phyloP scores from a whole-genome alignment of 768 basidiomycete species.

The Coprinopsis strossmayeri region DNA sequence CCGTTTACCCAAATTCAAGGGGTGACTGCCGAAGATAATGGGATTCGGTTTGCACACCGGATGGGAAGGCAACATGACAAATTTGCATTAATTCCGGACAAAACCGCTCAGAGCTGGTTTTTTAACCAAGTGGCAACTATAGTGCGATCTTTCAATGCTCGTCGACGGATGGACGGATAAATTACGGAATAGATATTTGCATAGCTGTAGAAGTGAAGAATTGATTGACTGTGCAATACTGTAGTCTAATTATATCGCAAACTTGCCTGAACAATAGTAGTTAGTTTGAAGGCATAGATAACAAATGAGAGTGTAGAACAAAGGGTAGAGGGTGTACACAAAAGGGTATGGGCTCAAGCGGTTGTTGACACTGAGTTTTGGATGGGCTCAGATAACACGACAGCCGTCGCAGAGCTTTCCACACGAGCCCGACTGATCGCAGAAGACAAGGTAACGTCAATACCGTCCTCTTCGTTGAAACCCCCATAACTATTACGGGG shows the following conservation, averaged over 20 bases:
- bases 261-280: too few relatives aligned
- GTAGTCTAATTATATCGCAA: conserved; percentile 10
- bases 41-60: conserved; percentile 83
- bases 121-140: conserved; percentile 70
- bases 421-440: conserved; percentile 40
- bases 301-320: too few relatives aligned
- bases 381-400: conserved; percentile 1
- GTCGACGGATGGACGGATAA: conserved; percentile 59
- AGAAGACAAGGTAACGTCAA: neutral
- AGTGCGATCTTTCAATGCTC: conserved; percentile 71
- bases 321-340: too few relatives aligned
- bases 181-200: neutral
- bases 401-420: conserved; percentile 47
- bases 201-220: neutral
- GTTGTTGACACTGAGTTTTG: too few relatives aligned
- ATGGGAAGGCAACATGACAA: conserved; percentile 67
- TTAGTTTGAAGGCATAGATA: too few relatives aligned
- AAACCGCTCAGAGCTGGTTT: conserved; percentile 72
- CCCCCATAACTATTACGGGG: conserved; percentile 53
- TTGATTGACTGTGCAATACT: neutral
- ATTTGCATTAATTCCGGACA: conserved; percentile 73
- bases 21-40: conserved; percentile 84
- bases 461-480: neutral
- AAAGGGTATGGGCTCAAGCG: too few relatives aligned
- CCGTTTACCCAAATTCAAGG: conserved; percentile 83